Conservation (phyloP, 2,329 filamentous ascomycete species). For the Colletotrichum abscissum region DNA sequence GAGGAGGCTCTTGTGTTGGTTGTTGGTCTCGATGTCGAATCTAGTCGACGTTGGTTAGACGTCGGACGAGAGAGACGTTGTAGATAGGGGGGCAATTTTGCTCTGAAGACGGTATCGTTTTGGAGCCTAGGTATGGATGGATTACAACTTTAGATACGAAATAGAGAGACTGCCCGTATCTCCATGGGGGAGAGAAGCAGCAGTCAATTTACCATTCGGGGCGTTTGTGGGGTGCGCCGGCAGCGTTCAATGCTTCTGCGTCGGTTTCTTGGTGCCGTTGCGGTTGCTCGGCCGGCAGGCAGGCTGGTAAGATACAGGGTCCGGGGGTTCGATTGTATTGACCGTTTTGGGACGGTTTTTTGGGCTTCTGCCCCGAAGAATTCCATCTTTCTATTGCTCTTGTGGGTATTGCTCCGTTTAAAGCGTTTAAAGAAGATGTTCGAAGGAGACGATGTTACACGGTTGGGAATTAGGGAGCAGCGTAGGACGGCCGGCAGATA, state of each 20-base stretch:
- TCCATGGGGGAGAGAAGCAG: background rate
- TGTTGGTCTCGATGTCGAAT: background rate
- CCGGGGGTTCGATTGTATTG: constrained; percentile 1
- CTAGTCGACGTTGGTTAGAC: background rate
- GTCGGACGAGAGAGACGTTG: background rate
- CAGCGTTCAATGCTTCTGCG: background rate
- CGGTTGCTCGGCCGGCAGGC: background rate
- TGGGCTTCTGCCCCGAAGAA: background rate
- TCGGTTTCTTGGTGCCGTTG: background rate
- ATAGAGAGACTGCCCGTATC: too few species aligned
- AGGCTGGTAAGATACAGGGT: background rate
- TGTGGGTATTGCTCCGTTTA: background rate
- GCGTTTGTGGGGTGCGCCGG: background rate
- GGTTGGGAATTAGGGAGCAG: background rate
- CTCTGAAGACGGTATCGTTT: too few species aligned
- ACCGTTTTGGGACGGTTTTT: background rate
- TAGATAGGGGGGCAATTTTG: too few species aligned
- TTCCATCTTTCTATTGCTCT: background rate
- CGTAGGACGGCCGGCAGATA: background rate
- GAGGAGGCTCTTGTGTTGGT: background rate
- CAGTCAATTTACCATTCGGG: background rate
- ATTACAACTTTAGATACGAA: too few species aligned
- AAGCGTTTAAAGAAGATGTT: background rate
- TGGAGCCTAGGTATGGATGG: too few species aligned
- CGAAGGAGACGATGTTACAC: background rate